A percentile compares a stretch with the other conserved stretches of the same genome.
phyloP scores from a whole-genome alignment of 345 rosid species.

The Mangifera indica region DNA sequence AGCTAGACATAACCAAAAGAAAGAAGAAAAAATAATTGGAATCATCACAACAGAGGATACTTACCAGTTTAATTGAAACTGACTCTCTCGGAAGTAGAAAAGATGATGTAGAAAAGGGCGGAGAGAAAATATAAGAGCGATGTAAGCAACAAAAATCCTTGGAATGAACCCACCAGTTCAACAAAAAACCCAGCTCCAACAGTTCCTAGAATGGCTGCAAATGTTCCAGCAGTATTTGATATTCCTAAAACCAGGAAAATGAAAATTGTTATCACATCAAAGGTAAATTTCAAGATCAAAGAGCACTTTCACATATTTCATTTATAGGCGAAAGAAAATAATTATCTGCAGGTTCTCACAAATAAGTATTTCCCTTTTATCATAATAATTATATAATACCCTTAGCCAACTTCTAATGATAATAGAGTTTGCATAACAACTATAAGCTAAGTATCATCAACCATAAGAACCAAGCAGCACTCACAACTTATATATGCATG shows the following conservation, averaged over 20 bases:
- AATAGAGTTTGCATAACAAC: neutral
- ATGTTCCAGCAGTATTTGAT: slow-evolving; percentile 79
- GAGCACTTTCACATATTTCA: neutral
- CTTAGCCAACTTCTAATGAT: neutral
- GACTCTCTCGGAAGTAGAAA: slow-evolving; percentile 81
- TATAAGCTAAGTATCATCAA: neutral
- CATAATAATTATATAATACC: neutral
- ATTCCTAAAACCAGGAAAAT: slow-evolving; percentile 52
- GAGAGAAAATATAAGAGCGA: slow-evolving; percentile 64
- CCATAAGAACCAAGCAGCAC: neutral
- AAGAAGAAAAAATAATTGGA: neutral
- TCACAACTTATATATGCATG: neutral
- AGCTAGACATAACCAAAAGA: neutral
- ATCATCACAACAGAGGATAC: slow-evolving; percentile 11
- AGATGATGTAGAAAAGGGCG: slow-evolving; percentile 68
- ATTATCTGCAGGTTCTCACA: neutral
- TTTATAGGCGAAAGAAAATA: neutral
- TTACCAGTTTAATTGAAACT: slow-evolving; percentile 59
- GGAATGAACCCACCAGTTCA: slow-evolving; percentile 84
- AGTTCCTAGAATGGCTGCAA: slow-evolving; percentile 91
- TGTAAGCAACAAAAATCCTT: slow-evolving; percentile 82
- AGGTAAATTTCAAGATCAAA: neutral
- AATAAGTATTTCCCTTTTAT: slow-evolving; percentile 1
- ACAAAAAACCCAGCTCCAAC: slow-evolving; percentile 96
- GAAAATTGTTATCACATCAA: neutral